Evolutionary conservation across 1,284 basidiomycete species (phyloP).

Genomic region (Trametes pubescens): DNA sequence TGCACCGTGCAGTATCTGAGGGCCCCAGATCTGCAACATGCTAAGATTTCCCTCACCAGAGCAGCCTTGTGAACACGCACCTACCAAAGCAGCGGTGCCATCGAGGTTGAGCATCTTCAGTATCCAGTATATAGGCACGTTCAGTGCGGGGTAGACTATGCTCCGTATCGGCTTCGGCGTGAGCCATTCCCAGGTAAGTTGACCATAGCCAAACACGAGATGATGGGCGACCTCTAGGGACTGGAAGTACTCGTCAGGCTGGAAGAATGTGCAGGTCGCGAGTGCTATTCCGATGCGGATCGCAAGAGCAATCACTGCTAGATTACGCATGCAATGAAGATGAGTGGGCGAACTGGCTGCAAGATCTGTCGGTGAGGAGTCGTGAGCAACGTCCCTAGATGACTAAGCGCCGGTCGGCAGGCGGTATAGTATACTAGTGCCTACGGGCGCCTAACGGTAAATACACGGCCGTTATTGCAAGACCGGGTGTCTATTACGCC

Average conservation of each 20-base stretch:
- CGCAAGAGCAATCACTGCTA: constrained; percentile 15
- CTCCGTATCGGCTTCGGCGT: constrained; percentile 73
- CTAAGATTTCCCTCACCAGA: background rate
- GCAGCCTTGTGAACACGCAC: constrained; percentile 37
- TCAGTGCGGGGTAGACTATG: constrained; percentile 78
- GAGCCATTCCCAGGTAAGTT: constrained; percentile 97
- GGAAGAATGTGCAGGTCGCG: constrained; percentile 88
- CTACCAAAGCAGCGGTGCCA: constrained; percentile 59
- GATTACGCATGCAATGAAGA: constrained; percentile 4
- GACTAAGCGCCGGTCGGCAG: too few species aligned
- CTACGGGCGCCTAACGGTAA: too few species aligned
- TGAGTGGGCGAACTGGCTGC: background rate
- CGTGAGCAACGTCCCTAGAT: too few species aligned
- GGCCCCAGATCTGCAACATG: constrained; percentile 63
- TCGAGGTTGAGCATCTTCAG: constrained; percentile 68
- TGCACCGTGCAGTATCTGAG: constrained; percentile 82
- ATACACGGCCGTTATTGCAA: too few species aligned
- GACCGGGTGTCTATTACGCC: too few species aligned
- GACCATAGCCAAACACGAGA: constrained; percentile 91
- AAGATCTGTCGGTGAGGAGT: too few species aligned
- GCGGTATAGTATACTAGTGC: too few species aligned
- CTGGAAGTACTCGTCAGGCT: constrained; percentile 98
- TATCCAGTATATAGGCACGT: constrained; percentile 80
- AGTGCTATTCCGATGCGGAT: constrained; percentile 71
- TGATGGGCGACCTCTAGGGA: constrained; percentile 92